Evolutionary conservation across 169 alveolate species (phyloP), one percentile per base, ranked within the genome.

Genomic region (Eimeria falciformis): DNA sequence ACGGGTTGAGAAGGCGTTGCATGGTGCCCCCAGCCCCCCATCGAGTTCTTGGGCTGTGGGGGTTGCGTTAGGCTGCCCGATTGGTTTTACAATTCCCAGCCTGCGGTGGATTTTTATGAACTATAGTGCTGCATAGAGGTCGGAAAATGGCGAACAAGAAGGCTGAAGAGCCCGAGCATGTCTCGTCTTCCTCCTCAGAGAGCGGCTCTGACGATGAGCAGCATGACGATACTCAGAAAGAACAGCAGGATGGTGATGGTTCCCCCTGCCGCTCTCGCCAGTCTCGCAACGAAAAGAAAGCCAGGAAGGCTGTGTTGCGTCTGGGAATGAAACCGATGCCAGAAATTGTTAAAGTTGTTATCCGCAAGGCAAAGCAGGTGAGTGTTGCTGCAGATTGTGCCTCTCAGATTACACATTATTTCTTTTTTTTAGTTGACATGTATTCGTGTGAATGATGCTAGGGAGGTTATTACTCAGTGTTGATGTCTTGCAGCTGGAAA

Each of bases 221-320:
- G n/a, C 75, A 29, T 3, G 84, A 66, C 7, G 77, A 23, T 11
- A 58, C 25, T 12, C 71, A 82, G 37, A 0, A 27, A 29, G 62
- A 29, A 23, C 37, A n/a, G 18, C 33, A 37, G 43, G 90, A 55
- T 9, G 78, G 33, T 7, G 92, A 47, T 0, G 66, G 78, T 2
- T 43, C 83, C 27, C 73, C 86, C 3, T 53, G 56, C 50, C 62
- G 85, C 3, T 33, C 27, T 0, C n/a, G 90, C 0, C 96, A 91
- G 90, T 97, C 97, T 96, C 97, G 98, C 93, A 98, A 98, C 85
- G 99, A 98, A 94, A 97, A 98, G 97, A 98, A 98, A 94, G 97
- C 98, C 92, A 93, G 99, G 79, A 98, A 98, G 89, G 97, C 98
- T 71, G 97, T 98, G 92, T 92, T 93, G 50, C 97, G 98, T 93